A percentile compares a stretch with the other conserved stretches of the same genome.
phyloP scores from a whole-genome alignment of 2,329 filamentous ascomycete genomes.

The Epichloe sp. region DNA sequence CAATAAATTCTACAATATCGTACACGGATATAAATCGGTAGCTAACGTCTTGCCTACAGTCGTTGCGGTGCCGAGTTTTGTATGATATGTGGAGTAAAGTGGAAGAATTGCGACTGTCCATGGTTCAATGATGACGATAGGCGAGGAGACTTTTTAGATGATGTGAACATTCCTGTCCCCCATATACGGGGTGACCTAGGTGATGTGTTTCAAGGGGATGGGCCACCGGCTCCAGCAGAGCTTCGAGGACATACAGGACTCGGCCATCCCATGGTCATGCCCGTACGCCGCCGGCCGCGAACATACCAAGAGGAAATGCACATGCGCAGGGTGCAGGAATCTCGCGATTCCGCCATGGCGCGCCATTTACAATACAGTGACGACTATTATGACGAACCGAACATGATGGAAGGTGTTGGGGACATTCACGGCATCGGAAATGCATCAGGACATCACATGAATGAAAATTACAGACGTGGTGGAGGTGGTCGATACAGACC shows the following conservation, averaged over 20 bases:
- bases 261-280: constrained; percentile 8
- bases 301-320: constrained; percentile 35
- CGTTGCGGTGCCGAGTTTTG: constrained; percentile 77
- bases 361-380: constrained; percentile 15
- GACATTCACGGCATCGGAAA: constrained; percentile 35
- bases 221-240: constrained; percentile 19
- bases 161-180: constrained; percentile 35
- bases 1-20: background rate
- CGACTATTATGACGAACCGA: constrained; percentile 28
- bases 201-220: constrained; percentile 9
- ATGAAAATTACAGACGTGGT: constrained; percentile 37
- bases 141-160: constrained; percentile 40
- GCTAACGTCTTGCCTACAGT: constrained; percentile 21
- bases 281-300: constrained; percentile 13
- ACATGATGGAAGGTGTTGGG: constrained; percentile 19
- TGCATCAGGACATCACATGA: constrained; percentile 44
- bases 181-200: constrained; percentile 13
- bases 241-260: constrained; percentile 9
- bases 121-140: constrained; percentile 56
- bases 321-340: constrained; percentile 32
- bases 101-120: constrained; percentile 74
- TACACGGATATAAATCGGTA: background rate
- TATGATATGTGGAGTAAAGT: constrained; percentile 69
- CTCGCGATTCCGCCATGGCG: constrained; percentile 27
- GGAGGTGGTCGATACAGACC: constrained; percentile 1